phyloP scores from a whole-genome alignment of 805 yeast species.

The Wickerhamomyces bovis region DNA sequence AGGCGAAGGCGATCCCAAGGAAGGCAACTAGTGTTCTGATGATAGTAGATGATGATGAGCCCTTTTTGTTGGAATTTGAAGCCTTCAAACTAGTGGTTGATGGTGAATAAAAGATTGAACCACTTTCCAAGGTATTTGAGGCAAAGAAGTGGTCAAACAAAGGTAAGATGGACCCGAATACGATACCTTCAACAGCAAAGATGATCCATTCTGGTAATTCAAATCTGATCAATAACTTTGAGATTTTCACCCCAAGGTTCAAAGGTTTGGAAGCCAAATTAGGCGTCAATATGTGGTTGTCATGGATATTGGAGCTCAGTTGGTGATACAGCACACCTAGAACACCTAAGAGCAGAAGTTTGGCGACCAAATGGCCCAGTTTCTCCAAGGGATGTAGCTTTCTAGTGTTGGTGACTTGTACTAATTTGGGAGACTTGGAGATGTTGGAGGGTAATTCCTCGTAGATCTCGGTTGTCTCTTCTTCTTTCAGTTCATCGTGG shows the following conservation, averaged over 20 bases:
- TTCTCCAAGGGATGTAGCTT: not conserved
- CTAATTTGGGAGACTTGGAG: conserved; percentile 6
- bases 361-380: not conserved
- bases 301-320: conserved; percentile 46
- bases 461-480: conserved; percentile 21
- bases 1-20: conserved; percentile 65
- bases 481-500: not conserved
- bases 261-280: conserved; percentile 37
- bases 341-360: conserved; percentile 27
- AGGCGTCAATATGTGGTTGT: conserved; percentile 39
- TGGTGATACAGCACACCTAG: conserved; percentile 51
- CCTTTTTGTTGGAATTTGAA: conserved; percentile 3
- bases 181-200: conserved; percentile 46
- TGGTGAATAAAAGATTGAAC: not conserved
- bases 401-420: not conserved
- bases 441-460: conserved; percentile 31
- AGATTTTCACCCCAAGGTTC: conserved; percentile 28
- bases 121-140: not conserved
- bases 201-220: conserved; percentile 23
- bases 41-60: conserved; percentile 11
- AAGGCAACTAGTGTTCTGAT: conserved; percentile 49
- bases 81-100: conserved; percentile 6
- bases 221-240: conserved; percentile 3
- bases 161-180: conserved; percentile 54
- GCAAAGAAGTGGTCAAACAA: conserved; percentile 23